phyloP scores from a whole-genome alignment of 352 stramenopile genomes.

The Aphanomyces astaci region DNA sequence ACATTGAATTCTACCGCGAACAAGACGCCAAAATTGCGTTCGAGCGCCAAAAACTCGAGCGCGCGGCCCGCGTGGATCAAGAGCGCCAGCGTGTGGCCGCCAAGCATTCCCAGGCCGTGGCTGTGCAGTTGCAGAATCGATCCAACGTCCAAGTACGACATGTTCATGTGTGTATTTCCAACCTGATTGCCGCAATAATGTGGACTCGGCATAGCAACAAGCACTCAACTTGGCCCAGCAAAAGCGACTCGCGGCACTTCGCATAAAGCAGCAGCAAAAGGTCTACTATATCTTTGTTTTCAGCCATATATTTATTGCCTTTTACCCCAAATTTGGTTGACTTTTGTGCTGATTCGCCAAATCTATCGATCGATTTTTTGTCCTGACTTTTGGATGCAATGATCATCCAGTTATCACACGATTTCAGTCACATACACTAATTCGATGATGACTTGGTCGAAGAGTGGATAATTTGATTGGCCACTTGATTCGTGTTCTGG shows the following conservation, averaged over 20 bases:
- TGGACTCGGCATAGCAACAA: neutral
- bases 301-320: no score
- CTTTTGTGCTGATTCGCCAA: no score
- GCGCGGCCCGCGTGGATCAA: neutral
- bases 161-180: neutral
- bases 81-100: neutral
- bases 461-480: no score
- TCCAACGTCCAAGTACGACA: neutral
- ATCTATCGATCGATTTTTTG: no score
- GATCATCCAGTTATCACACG: no score
- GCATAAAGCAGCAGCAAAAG: neutral
- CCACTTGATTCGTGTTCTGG: no score
- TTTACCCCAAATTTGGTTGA: no score
- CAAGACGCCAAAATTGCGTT: neutral
- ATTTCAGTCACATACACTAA: no score
- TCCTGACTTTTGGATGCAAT: no score
- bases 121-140: neutral
- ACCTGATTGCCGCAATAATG: neutral
- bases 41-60: neutral
- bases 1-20: slow-evolving; percentile 7
- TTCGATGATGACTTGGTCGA: no score
- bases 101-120: slow-evolving; percentile 1
- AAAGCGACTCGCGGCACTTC: neutral
- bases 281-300: no score
- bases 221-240: neutral